These are phyloP conservation scores for Saksenaea vasiformis DNA, from an alignment of 371 early-diverging fungal genomes.

Conservation along the genomic window DNA sequence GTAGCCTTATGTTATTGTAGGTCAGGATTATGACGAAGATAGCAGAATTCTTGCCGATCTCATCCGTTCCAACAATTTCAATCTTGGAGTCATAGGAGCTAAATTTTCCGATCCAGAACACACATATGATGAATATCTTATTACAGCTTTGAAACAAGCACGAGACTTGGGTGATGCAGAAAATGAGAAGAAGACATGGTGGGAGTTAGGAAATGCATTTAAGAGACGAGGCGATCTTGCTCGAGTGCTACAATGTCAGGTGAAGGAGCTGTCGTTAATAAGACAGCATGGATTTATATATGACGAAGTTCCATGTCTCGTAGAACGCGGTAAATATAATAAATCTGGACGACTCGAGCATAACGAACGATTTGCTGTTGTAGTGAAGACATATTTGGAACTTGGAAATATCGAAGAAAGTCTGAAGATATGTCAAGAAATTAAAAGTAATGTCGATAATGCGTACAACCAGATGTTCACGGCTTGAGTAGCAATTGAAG, in stretches of 20 bases:
- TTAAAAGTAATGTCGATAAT: conserved; percentile 8
- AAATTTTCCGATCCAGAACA: conserved; percentile 15
- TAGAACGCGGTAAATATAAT: conserved; percentile 27
- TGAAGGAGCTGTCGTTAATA: conserved; percentile 24
- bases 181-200: conserved; percentile 28
- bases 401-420: conserved; percentile 8
- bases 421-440: conserved; percentile 11
- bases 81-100: conserved; percentile 39
- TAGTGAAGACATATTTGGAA: conserved; percentile 22
- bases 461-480: neutral
- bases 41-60: conserved; percentile 12
- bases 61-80: conserved; percentile 32
- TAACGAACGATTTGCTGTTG: neutral
- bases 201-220: conserved; percentile 41
- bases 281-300: conserved; percentile 16
- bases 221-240: conserved; percentile 12
- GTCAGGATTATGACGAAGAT: conserved; percentile 19
- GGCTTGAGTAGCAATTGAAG: neutral
- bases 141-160: conserved; percentile 23
- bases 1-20: neutral
- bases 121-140: conserved; percentile 16
- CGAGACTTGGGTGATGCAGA: conserved; percentile 13
- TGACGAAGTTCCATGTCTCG: conserved; percentile 26
- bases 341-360: neutral
- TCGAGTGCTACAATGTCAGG: conserved; percentile 25